Conservation (phyloP, 257 asterid genomes). For the Cinchona pubescens region DNA sequence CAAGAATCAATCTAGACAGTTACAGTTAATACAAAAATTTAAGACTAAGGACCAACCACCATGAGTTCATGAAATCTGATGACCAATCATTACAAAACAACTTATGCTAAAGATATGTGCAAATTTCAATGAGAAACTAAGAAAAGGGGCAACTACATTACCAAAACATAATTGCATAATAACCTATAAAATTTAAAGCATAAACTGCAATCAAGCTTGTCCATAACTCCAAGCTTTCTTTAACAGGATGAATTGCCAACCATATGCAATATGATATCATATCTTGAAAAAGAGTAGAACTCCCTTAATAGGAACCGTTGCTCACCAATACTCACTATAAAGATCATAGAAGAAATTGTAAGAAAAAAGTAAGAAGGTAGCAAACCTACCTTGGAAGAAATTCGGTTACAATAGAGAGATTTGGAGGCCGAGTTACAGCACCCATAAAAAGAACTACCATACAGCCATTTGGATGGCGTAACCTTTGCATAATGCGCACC, state of each 20-base stretch:
- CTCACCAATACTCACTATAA: constrained; percentile 5
- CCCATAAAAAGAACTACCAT: constrained; percentile 99
- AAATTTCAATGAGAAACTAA: not conserved
- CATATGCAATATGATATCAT: not conserved
- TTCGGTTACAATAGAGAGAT: constrained; percentile 91
- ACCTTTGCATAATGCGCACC: constrained; percentile 97
- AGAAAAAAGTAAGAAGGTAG: constrained; percentile 15
- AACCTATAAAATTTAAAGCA: not conserved
- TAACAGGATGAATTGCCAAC: not conserved
- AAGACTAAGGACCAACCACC: not conserved
- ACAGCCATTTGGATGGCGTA: constrained; percentile 98
- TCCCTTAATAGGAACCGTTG: not conserved
- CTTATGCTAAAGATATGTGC: not conserved
- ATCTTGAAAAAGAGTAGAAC: not conserved
- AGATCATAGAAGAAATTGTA: constrained; percentile 10
- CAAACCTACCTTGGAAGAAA: constrained; percentile 80
- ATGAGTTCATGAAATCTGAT: not conserved
- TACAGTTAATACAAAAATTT: not conserved
- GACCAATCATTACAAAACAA: not conserved
- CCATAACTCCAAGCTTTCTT: no score
- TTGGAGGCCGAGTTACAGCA: constrained; percentile 98
- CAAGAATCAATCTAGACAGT: not conserved
- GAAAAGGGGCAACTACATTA: not conserved
- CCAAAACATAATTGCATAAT: not conserved
- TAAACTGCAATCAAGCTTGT: not conserved